These are phyloP conservation scores for Xylaria venustula DNA, from an alignment of 495 filamentous ascomycete species.

Conservation along the genomic window DNA sequence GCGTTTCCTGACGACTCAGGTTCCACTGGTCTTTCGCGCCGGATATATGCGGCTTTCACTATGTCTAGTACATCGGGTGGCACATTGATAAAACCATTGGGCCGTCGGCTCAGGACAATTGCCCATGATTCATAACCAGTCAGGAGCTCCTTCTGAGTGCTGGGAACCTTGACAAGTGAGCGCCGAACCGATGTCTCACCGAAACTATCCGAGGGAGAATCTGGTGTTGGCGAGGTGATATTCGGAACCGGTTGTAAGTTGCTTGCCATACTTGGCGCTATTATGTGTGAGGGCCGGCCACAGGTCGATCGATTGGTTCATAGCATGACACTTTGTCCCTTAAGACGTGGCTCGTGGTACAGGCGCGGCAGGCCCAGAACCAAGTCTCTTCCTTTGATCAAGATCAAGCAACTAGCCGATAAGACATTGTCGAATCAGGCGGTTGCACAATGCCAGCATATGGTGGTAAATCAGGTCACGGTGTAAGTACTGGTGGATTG, in stretches of 20 bases:
- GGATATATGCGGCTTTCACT: conserved; percentile 27
- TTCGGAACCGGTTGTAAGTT: not conserved
- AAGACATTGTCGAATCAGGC: not conserved
- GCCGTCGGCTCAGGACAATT: not conserved
- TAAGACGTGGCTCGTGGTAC: not conserved
- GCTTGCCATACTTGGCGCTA: conserved; percentile 15
- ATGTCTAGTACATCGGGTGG: conserved; percentile 38
- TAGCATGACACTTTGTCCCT: not conserved
- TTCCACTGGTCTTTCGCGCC: conserved; percentile 10
- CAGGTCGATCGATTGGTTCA: too few species aligned
- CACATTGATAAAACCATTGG: conserved; percentile 31
- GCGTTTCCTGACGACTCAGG: not conserved
- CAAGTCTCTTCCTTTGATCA: too few species aligned
- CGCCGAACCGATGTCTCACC: conserved; percentile 19
- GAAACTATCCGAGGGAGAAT: conserved; percentile 13
- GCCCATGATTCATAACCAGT: conserved; percentile 46
- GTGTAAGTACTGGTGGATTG: not conserved
- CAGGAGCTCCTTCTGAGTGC: conserved; percentile 60
- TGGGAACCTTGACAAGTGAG: conserved; percentile 53
- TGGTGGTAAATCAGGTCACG: not conserved
- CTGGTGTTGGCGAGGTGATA: not conserved
- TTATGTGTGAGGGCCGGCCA: too few species aligned
- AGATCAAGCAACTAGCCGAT: not conserved
- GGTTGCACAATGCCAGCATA: not conserved
- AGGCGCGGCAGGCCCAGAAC: too few species aligned